Base-by-base conservation (phyloP, 1,139 yeast genomes). In the Diutina neorugosa region DNA sequence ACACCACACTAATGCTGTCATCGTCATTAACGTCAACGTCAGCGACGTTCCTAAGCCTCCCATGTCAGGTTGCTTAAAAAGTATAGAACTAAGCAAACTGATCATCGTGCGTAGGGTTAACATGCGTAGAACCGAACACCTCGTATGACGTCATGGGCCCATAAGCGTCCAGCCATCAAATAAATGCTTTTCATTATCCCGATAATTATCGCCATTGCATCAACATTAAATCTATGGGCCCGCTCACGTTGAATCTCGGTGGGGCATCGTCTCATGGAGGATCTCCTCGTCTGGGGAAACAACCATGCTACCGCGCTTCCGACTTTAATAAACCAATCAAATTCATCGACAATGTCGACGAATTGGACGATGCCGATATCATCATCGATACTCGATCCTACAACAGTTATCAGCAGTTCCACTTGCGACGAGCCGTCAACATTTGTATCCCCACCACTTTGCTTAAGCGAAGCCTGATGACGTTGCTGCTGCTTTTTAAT, bases 401-500 rank as follows among this genome's bases (percentile, higher is more conserved):
- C 40, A 46, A 46, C 40, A 46, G 11, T 23, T 46, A 21, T 23
- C 50, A 46, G 16, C 50, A 46, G 8, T 16, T 23, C 40, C 50
- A 46, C n/a, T 27, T 46, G 14, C 21, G 40, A 4, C 1, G n/a
- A n/a, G 50, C 50, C 5, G 19, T 46, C 21, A 46, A 46, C n/a
- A 27, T 46, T 7, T 46, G 50, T n/a, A 46, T 46, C 6, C 50
- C 50, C 5, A 46, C 50, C 21, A 46, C 50, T 3, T 9, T 46
- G 3, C 21, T 46, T 1, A 46, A 46, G 18, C 50, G 50, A 16
- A 21, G 20, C 9, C 50, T 46, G 50, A 46, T 46, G 50, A 46
- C 50, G 20, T 34, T 46, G 21, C 40, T 16, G 27, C 27, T 27
- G 21, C 16, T 46, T 4, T 27, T 46, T 8, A 46, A 46, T n/a